Evolutionary conservation across 2,329 filamentous ascomycete species (phyloP).

Genomic region (Calonectria hongkongensis): DNA sequence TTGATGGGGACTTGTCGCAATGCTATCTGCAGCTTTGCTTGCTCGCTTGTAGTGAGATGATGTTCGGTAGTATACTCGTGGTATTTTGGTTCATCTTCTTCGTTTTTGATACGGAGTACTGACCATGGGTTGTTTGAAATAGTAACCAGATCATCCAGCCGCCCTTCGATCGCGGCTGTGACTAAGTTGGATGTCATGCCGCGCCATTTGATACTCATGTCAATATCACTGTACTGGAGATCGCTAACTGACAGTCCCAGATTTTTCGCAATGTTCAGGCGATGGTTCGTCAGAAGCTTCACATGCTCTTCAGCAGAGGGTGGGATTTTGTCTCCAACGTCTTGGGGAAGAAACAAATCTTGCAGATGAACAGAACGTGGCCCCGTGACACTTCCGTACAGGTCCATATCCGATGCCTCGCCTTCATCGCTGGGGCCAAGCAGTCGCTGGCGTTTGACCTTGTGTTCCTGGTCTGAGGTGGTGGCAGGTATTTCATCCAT

Average conservation of each 20-base stretch:
- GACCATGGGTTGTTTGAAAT: not conserved
- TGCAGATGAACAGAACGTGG: not conserved
- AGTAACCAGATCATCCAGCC: not conserved
- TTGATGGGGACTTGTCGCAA: not conserved
- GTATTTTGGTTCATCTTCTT: not conserved
- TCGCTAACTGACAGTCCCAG: not conserved
- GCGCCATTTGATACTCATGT: not conserved
- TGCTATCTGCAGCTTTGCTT: not conserved
- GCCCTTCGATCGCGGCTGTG: not conserved
- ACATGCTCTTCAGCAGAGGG: not conserved
- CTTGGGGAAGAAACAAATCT: not conserved
- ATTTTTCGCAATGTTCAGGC: not conserved
- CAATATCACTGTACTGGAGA: not conserved
- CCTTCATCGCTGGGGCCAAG: not conserved
- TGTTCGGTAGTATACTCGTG: not conserved
- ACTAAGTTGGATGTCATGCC: not conserved
- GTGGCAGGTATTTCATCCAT: not conserved
- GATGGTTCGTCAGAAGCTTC: not conserved
- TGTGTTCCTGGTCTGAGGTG: not conserved
- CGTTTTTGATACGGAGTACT: not conserved
- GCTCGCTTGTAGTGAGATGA: not conserved
- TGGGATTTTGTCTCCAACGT: not conserved
- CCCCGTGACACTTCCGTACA: not conserved
- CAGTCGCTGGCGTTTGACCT: not conserved
- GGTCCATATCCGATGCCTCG: not conserved